Conservation (phyloP, 257 asterid species). For the Ballota nigra region DNA sequence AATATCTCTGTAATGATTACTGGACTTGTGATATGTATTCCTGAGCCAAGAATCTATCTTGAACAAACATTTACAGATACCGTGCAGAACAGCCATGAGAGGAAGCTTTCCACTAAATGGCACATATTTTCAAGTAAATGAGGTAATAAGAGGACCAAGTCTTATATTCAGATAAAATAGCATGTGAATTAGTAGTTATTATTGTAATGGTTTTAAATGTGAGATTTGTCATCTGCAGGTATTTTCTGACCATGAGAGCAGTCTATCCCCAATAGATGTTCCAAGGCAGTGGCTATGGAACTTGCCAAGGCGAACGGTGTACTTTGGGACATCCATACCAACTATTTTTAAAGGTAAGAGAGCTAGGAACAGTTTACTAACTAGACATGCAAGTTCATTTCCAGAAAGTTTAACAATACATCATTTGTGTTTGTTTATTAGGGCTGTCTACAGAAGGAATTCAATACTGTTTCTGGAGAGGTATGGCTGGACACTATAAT, state of each 20-base stretch:
- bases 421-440: conserved; percentile 32
- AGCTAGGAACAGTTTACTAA: conserved; percentile 3
- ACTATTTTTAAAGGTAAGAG: conserved; percentile 83
- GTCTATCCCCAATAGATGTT: conserved; percentile 72
- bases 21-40: background rate
- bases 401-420: conserved; percentile 18
- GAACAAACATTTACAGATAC: conserved; percentile 57
- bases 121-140: conserved; percentile 96
- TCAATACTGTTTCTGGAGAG: conserved; percentile 97
- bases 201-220: conserved; percentile 18
- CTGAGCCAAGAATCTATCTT: conserved; percentile 23
- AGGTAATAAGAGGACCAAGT: conserved; percentile 47
- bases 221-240: conserved; percentile 48
- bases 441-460: conserved; percentile 80
- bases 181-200: conserved; percentile 3
- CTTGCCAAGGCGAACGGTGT: conserved; percentile 83
- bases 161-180: conserved; percentile 18
- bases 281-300: conserved; percentile 94
- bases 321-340: conserved; percentile 94
- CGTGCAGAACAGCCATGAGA: conserved; percentile 98
- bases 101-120: conserved; percentile 99
- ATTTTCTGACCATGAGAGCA: conserved; percentile 90
- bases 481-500: conserved; percentile 35
- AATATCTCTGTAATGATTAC: background rate
- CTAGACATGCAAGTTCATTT: conserved; percentile 4